These are phyloP conservation scores for Komagataella pseudopastoris DNA, from an alignment of 805 yeast genomes.

Conservation along the genomic window DNA sequence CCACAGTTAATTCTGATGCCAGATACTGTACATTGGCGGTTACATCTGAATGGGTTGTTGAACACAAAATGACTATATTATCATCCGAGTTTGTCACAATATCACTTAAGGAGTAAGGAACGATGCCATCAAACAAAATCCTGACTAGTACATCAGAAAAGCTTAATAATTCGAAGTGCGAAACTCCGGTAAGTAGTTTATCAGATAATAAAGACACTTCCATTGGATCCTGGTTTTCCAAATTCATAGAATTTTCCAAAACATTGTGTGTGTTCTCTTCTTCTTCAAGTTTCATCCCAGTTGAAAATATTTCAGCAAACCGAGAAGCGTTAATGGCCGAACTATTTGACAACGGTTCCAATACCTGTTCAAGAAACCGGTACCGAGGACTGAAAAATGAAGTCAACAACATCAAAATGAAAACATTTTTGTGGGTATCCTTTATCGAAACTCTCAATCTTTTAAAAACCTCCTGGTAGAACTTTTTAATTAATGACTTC, in stretches of 20 bases:
- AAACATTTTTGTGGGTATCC: background rate
- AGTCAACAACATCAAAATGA: background rate
- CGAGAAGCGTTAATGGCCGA: background rate
- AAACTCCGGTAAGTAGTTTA: background rate
- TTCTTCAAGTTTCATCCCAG: background rate
- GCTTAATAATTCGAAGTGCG: background rate
- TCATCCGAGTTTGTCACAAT: background rate
- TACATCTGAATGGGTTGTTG: constrained; percentile 57
- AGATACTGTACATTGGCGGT: constrained; percentile 33
- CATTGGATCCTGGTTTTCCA: background rate
- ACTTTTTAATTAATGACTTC: constrained; percentile 9
- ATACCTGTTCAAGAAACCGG: background rate
- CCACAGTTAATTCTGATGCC: constrained; percentile 18
- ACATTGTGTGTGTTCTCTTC: background rate
- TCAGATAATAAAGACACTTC: background rate
- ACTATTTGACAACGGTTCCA: background rate
- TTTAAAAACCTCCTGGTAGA: constrained; percentile 2
- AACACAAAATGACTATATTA: constrained; percentile 36
- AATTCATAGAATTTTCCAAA: background rate
- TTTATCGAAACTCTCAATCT: background rate
- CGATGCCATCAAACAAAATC: background rate
- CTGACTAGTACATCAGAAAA: background rate
- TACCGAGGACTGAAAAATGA: background rate
- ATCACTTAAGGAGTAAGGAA: background rate
- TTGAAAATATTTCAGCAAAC: background rate